Conservation (phyloP, 176 grass and related monocot species). For the Oryza meridionalis region DNA sequence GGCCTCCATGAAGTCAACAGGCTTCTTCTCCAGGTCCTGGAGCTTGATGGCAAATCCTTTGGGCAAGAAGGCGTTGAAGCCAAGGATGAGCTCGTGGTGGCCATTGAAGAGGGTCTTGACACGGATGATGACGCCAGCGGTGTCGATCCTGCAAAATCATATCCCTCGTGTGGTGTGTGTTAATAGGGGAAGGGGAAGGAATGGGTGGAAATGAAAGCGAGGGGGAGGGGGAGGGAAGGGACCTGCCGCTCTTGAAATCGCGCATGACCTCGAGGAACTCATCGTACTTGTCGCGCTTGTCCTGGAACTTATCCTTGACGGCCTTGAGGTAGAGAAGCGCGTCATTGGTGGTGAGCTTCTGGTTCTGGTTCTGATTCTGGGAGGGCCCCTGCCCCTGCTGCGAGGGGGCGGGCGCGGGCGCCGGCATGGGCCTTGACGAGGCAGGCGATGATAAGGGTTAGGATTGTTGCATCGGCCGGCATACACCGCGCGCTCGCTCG, state of each 20-base stretch:
- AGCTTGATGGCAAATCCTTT: constrained; percentile 78
- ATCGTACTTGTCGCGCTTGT: constrained; percentile 74
- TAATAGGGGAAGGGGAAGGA: too few relatives aligned
- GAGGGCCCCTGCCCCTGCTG: too few relatives aligned
- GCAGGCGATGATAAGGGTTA: background rate
- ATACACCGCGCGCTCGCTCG: background rate
- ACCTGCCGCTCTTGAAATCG: constrained; percentile 83
- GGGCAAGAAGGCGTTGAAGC: constrained; percentile 85
- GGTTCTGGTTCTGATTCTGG: constrained; percentile 30
- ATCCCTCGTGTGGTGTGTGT: too few relatives aligned
- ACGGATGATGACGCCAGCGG: constrained; percentile 61
- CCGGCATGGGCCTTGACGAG: constrained; percentile 35
- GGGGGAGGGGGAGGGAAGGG: background rate
- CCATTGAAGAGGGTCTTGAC: constrained; percentile 79
- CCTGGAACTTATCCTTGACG: constrained; percentile 79
- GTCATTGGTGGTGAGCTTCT: constrained; percentile 74
- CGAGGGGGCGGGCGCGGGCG: background rate
- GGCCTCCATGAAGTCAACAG: constrained; percentile 76
- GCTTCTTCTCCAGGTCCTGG: constrained; percentile 68
- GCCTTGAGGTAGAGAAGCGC: constrained; percentile 69
- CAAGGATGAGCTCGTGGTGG: constrained; percentile 70
- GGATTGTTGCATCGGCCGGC: background rate
- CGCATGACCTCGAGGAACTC: constrained; percentile 89
- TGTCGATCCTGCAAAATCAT: constrained; percentile 54
- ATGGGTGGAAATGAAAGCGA: too few relatives aligned